Evolutionary conservation across 805 yeast species (phyloP).

Genomic region (Cyberlindnera xylosilytica): DNA sequence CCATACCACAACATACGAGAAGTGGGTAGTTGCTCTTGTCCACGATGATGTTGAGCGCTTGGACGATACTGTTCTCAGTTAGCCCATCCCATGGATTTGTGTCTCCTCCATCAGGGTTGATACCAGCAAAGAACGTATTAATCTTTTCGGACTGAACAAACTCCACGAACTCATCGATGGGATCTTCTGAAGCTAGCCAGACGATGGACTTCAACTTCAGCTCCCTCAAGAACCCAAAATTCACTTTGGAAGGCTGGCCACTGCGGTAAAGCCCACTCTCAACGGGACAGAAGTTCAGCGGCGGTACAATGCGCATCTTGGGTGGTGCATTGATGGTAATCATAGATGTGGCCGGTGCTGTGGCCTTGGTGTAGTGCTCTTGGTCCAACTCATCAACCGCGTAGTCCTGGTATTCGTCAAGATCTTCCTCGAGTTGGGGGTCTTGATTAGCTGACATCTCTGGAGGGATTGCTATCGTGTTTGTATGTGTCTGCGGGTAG

Average conservation of each 20-base stretch:
- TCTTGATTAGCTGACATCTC: conserved; percentile 5
- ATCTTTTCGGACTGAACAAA: conserved; percentile 75
- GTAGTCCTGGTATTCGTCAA: conserved; percentile 9
- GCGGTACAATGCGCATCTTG: conserved; percentile 75
- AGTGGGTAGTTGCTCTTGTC: conserved; percentile 77
- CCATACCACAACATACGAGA: conserved; percentile 97
- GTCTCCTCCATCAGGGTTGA: conserved; percentile 71
- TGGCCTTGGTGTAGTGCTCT: conserved; percentile 14
- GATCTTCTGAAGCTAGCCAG: conserved; percentile 96
- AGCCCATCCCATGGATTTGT: conserved; percentile 96
- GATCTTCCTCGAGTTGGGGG: conserved; percentile 7
- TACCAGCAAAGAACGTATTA: conserved; percentile 76
- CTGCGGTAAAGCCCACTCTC: conserved; percentile 82
- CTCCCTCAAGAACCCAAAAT: conserved; percentile 78
- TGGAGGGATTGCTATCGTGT: not conserved
- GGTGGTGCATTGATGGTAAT: conserved; percentile 35
- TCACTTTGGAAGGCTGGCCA: conserved; percentile 94
- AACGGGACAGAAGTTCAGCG: conserved; percentile 92
- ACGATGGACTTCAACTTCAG: conserved; percentile 74
- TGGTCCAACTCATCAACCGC: conserved; percentile 11
- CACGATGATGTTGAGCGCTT: conserved; percentile 73
- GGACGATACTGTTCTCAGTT: conserved; percentile 74
- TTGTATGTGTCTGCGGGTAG: too few relatives aligned
- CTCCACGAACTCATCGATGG: conserved; percentile 80
- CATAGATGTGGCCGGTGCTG: conserved; percentile 7